Conservation (phyloP, 2,329 filamentous ascomycete genomes). For the Coniella lustricola region DNA sequence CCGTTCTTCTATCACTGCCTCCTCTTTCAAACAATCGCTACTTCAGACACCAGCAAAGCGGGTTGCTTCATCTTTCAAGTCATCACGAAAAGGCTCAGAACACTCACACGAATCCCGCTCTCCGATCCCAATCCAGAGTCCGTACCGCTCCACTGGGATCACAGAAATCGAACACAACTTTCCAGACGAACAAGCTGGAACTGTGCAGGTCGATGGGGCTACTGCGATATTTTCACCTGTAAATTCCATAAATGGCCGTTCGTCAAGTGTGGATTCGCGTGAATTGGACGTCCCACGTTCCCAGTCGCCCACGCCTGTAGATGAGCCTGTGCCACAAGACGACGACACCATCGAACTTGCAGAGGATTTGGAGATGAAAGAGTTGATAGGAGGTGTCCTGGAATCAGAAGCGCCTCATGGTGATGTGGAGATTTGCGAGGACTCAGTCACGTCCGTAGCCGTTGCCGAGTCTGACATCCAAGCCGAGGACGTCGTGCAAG, state of each 20-base stretch:
- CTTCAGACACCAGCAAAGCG: slow-evolving; percentile 38
- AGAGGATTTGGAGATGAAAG: slow-evolving; percentile 11
- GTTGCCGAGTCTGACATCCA: slow-evolving; percentile 26
- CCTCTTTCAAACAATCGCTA: slow-evolving; percentile 39
- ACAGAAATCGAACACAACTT: background rate
- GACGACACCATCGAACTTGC: slow-evolving; percentile 18
- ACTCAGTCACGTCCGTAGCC: slow-evolving; percentile 19
- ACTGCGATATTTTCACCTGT: background rate
- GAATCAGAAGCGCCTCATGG: background rate
- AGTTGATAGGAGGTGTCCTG: too few relatives aligned
- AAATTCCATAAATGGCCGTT: background rate
- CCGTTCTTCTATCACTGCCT: slow-evolving; percentile 24
- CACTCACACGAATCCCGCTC: slow-evolving; percentile 17
- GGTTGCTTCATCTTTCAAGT: slow-evolving; percentile 29
- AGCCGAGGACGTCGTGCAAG: slow-evolving; percentile 3
- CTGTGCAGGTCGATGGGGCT: background rate
- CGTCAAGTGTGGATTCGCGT: slow-evolving; percentile 23
- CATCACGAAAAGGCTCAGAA: slow-evolving; percentile 26
- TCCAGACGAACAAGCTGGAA: background rate
- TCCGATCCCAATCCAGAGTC: slow-evolving; percentile 10
- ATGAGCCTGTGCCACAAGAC: slow-evolving; percentile 10
- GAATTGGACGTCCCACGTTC: slow-evolving; percentile 24
- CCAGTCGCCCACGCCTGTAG: background rate
- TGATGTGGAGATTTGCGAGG: slow-evolving; percentile 1
- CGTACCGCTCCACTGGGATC: slow-evolving; percentile 3